Evolutionary conservation across 1,284 basidiomycete species (phyloP).

Genomic region (Singerocomus inundabilis): DNA sequence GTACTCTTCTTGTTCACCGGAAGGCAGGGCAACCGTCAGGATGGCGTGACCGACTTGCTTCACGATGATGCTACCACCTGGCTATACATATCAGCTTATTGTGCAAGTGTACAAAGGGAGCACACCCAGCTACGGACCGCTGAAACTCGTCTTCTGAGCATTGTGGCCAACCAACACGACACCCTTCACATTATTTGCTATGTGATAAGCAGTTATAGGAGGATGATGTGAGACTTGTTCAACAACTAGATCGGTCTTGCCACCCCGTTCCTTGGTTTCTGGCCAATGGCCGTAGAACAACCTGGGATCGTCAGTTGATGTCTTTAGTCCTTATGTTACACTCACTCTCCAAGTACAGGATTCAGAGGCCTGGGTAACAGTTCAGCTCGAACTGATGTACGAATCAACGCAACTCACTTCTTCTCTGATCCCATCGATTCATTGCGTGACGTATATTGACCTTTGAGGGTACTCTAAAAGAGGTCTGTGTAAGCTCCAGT

Average conservation of each 20-base stretch:
- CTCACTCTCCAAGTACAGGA: constrained; percentile 91
- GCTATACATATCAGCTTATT: constrained; percentile 4
- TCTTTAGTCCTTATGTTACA: constrained; percentile 15
- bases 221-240: constrained; percentile 98
- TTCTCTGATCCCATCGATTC: constrained; percentile 96
- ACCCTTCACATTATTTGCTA: constrained; percentile 82
- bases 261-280: constrained; percentile 72
- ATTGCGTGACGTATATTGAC: constrained; percentile 91
- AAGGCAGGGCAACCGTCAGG: constrained; percentile 66
- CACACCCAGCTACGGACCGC: constrained; percentile 46
- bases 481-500: constrained; percentile 1
- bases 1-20: constrained; percentile 69
- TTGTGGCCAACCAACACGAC: constrained; percentile 85
- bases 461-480: constrained; percentile 80
- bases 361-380: constrained; percentile 73
- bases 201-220: constrained; percentile 82
- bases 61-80: constrained; percentile 75
- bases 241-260: constrained; percentile 79
- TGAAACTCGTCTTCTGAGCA: constrained; percentile 96
- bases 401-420: constrained; percentile 56
- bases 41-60: constrained; percentile 96
- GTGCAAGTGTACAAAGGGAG: neutral
- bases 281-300: constrained; percentile 95
- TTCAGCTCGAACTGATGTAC: constrained; percentile 10
- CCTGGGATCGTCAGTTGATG: constrained; percentile 36